Base-by-base conservation (phyloP, 306 rosid species). In the Biancaea sappan region DNA sequence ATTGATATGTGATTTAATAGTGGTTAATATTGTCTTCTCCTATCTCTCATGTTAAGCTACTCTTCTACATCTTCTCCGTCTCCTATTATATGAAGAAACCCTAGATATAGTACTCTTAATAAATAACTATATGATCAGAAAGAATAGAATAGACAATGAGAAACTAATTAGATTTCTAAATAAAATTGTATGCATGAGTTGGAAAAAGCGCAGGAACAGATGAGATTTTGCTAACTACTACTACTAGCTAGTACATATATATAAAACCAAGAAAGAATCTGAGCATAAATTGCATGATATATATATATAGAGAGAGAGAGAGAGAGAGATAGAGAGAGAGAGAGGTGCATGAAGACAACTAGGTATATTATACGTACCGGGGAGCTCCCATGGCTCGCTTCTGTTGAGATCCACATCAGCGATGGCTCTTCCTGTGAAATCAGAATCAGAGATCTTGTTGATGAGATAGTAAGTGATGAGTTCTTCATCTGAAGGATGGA, bases 401-500 rank as follows among this genome's bases (percentile, higher is more conserved):
- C 87, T 89, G 80, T 89, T 89, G 80, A 89, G 94, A 79, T 89
- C 94, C 32, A 89, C 90, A 68, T 89, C 94, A 14, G 62, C 79
- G 10, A 89, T 64, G 5, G 94, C 94, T 53, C 74, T 85, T 41
- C 80, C 89, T 6, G 94, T 89, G 41, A 89, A 89, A 57, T 25
- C 74, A 57, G 86, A 29, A 81, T 93, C 97, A 5, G 88, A 72
- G 31, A 93, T 86, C 84, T 91, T 93, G 86, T 87, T 93, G 2
- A 89, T 65, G 29, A 90, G 97, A 77, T 93, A 93, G 75, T 50
- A 87, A 53, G 92, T 81, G 68, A 93, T 89, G 7, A 93, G 86
- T 46, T 93, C 98, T 86, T 93, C 98, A 71, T 93, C 98, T 0
- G 97, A 83, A 0, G 98, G 98, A 80, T 89, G 94, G 74, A 89